Base-by-base conservation (phyloP, 176 grass and related monocot genomes). In the barley (Hordeum vulgare) region DNA sequence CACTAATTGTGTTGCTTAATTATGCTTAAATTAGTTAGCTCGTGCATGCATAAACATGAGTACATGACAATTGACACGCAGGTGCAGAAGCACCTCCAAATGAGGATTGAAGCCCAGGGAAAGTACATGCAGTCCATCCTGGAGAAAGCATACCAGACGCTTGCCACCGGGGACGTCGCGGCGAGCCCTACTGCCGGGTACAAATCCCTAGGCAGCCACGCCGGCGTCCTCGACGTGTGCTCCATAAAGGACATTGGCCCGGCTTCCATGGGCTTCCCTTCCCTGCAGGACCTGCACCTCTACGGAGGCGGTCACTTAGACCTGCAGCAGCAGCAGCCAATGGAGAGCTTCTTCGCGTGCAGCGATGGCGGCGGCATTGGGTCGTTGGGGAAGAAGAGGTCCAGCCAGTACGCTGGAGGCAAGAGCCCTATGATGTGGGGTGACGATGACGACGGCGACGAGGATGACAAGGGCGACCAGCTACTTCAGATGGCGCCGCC, bases 71-170 rank as follows among this genome's bases (percentile, higher is more conserved):
- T 54, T 65, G 26, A 14, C 24, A 73, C 80, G 87, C 88, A 97
- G 94, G 94, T 97, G 82, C 94, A 99, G 44, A 96, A 94, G 83
- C 93, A 94, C 53, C 91, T 99, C 23, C 97, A 99, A 65, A 99
- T 99, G 84, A 92, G 97, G 91, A 94, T 99, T 24, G 97, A 99
- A 72, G 93, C 97, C 49, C 93, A 99, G 90, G 91, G 93, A 1
- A 99, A 91, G 81, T 99, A 99, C 83, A 99, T 99, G 97, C 93
- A 99, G 67, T 92, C 91, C 40, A 99, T 99, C 81, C 80, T 99
- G 66, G 89, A 99, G 89, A 96, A 96, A 90, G 97, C 97, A 9
- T 94, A 83, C 54, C 92, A 98, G 79, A 91, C 85, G 20, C 78
- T 94, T 34, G 71, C 89, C 35, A 61, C 82, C 20, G 96, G 87